Evolutionary conservation across 768 basidiomycete genomes (phyloP).

Genomic region (Hirschioporus abietinus): DNA sequence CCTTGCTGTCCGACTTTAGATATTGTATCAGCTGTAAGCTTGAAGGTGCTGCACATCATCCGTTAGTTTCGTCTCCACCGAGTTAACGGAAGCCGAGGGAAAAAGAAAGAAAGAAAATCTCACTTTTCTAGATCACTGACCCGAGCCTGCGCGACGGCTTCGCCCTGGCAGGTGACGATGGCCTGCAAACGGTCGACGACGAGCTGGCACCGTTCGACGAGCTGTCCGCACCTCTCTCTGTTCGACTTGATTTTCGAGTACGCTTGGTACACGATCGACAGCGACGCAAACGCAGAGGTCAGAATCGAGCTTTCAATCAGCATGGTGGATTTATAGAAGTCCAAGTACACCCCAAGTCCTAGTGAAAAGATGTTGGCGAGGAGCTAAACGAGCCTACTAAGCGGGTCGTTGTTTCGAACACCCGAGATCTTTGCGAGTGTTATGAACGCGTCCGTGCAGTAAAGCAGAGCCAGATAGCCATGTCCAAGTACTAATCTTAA

Average conservation of each 20-base stretch:
- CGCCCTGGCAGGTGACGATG: not conserved
- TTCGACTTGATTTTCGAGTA: conserved; percentile 3
- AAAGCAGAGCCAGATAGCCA: not conserved
- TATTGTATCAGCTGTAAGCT: not conserved
- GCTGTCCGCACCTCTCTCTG: not conserved
- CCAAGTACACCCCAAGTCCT: not conserved
- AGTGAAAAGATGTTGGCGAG: no score
- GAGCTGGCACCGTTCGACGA: conserved; percentile 1
- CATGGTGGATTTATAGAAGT: not conserved
- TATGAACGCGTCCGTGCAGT: not conserved
- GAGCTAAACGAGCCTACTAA: no score
- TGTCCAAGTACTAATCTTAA: not conserved
- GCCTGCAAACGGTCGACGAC: not conserved
- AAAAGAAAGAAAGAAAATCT: no score
- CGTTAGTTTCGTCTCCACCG: not conserved
- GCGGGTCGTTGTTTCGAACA: no score
- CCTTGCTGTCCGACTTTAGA: not conserved
- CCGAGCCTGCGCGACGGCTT: not conserved
- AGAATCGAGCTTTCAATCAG: not conserved
- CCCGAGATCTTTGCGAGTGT: not conserved
- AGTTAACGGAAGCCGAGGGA: not conserved
- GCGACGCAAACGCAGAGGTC: conserved; percentile 1
- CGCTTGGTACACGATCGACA: conserved; percentile 2
- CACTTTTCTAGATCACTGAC: not conserved
- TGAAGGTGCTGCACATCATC: not conserved